Evolutionary conservation across 371 early-diverging fungal species (phyloP).

Genomic region (Smittium culicis): DNA sequence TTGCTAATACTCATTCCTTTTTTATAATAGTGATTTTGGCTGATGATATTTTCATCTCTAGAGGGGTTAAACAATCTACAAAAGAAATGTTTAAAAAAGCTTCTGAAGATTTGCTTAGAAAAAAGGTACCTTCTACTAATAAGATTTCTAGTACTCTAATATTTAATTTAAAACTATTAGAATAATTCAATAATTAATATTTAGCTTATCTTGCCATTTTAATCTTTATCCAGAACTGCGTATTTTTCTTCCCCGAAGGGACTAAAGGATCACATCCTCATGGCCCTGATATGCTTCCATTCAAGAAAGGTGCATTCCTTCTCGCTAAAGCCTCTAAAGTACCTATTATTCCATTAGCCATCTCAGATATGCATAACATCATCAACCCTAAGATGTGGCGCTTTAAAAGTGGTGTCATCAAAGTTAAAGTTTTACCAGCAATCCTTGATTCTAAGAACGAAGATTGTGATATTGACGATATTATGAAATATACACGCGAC

Average conservation of each 20-base stretch:
- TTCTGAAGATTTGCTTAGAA: slow-evolving; percentile 51
- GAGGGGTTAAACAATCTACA: slow-evolving; percentile 64
- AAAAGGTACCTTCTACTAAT: too few species aligned
- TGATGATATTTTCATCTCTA: slow-evolving; percentile 75
- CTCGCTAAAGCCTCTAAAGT: slow-evolving; percentile 74
- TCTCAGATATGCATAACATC: slow-evolving; percentile 57
- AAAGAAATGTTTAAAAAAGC: slow-evolving; percentile 64
- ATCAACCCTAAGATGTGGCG: slow-evolving; percentile 45
- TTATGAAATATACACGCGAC: slow-evolving; percentile 48
- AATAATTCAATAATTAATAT: too few species aligned
- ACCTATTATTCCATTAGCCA: slow-evolving; percentile 79
- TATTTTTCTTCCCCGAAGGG: slow-evolving; percentile 89
- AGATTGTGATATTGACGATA: slow-evolving; percentile 48
- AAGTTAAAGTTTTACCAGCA: slow-evolving; percentile 60
- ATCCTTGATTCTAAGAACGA: slow-evolving; percentile 47
- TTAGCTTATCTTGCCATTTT: not conserved
- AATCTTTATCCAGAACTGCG: slow-evolving; percentile 37
- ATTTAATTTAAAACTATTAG: too few species aligned
- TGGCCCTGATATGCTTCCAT: slow-evolving; percentile 62
- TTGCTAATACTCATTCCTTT: too few species aligned
- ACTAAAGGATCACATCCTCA: slow-evolving; percentile 62
- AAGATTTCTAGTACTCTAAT: too few species aligned
- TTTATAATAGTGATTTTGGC: slow-evolving; percentile 52
- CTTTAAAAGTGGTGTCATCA: slow-evolving; percentile 53
- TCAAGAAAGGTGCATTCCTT: slow-evolving; percentile 88